These are phyloP conservation scores for Kodamaea sp. DNA, from an alignment of 1,139 yeast genomes.

Conservation along the genomic window DNA sequence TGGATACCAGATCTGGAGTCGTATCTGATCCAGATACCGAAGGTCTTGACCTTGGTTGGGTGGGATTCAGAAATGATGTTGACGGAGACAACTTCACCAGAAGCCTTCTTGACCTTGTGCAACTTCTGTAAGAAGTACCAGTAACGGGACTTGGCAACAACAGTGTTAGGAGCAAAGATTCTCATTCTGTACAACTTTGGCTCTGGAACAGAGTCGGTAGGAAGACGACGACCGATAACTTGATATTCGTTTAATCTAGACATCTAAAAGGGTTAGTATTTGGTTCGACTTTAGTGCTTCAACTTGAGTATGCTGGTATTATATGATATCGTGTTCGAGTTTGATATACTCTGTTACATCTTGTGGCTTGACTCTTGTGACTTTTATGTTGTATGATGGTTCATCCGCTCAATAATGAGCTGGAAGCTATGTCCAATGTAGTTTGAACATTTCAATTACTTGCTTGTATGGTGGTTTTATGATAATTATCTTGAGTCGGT, in stretches of 20 bases:
- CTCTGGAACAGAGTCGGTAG: conserved; percentile 98
- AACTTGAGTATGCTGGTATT: no score
- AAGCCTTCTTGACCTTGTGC: conserved; percentile 99
- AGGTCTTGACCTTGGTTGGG: conserved; percentile 99
- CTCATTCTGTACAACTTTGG: conserved; percentile 99
- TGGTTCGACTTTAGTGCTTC: no score
- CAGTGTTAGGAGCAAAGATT: conserved; percentile 98
- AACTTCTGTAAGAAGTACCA: conserved; percentile 99
- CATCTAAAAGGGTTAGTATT: conserved; percentile 40
- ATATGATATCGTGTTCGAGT: no score
- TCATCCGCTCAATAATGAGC: no score
- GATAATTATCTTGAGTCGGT: no score
- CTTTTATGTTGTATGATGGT: no score
- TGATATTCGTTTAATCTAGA: conserved; percentile 98
- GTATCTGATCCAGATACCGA: conserved; percentile 99
- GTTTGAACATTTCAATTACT: no score
- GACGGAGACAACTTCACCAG: conserved; percentile 97
- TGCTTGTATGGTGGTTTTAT: no score
- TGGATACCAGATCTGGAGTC: conserved; percentile 99
- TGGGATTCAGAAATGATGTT: conserved; percentile 89
- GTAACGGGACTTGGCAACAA: conserved; percentile 99
- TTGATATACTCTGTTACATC: no score
- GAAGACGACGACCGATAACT: conserved; percentile 99
- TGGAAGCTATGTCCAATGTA: no score
- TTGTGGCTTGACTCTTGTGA: no score